These are phyloP conservation scores for Claviceps humidiphila DNA, from an alignment of 2,329 filamentous ascomycete species.

Conservation along the genomic window DNA sequence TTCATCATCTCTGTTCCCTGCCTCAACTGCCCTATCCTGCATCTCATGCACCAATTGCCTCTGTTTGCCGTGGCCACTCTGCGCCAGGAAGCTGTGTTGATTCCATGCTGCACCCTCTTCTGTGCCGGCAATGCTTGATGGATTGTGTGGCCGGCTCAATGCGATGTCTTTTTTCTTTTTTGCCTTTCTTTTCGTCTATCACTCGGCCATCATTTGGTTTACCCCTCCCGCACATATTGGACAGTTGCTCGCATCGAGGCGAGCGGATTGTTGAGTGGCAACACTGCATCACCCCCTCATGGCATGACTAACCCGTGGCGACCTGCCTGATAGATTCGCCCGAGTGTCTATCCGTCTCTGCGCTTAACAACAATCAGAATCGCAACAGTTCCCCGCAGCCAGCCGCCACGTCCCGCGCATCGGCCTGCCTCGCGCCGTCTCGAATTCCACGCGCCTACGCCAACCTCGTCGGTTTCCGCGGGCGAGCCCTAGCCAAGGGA, in stretches of 20 bases:
- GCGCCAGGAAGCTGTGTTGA: background rate
- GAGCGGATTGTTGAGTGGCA: background rate
- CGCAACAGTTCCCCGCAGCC: slow-evolving; percentile 9
- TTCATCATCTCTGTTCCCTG: background rate
- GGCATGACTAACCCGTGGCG: background rate
- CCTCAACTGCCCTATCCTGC: background rate
- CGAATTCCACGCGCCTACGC: slow-evolving; percentile 12
- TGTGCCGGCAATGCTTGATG: background rate
- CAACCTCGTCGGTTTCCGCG: slow-evolving; percentile 18
- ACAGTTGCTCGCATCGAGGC: background rate
- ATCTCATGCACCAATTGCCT: background rate
- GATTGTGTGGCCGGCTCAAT: background rate
- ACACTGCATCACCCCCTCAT: background rate
- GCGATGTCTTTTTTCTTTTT: background rate
- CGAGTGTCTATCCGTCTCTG: slow-evolving; percentile 18
- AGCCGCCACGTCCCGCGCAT: slow-evolving; percentile 16
- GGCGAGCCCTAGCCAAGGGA: slow-evolving; percentile 26
- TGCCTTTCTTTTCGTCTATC: background rate
- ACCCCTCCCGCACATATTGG: background rate
- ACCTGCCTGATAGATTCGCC: slow-evolving; percentile 11
- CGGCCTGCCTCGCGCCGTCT: slow-evolving; percentile 14
- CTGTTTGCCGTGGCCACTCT: background rate
- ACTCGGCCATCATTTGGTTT: background rate
- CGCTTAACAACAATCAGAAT: slow-evolving; percentile 9
- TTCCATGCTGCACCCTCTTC: background rate